Conservation (phyloP, 108 stramenopile species). For the Cyclostephanos tholiformis region DNA sequence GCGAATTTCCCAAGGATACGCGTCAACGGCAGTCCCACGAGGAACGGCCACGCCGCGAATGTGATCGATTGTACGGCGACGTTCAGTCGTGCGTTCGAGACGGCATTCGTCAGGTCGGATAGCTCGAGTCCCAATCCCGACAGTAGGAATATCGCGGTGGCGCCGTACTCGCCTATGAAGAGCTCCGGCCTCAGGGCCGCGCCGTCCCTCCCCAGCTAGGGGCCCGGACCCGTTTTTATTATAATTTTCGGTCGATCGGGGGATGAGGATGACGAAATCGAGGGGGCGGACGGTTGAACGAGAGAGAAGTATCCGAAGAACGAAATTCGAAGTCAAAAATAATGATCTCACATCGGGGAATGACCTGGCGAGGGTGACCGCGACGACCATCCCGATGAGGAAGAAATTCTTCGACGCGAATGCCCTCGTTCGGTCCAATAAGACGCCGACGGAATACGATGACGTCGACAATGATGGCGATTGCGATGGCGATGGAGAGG, state of each 20-base stretch:
- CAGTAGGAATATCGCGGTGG: constrained; percentile 83
- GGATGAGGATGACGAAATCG: too few relatives aligned
- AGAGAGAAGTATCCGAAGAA: too few relatives aligned
- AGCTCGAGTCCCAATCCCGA: constrained; percentile 80
- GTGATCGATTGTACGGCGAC: constrained; percentile 63
- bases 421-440: constrained; percentile 26
- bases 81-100: constrained; percentile 79
- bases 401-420: constrained; percentile 81
- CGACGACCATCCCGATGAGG: constrained; percentile 73
- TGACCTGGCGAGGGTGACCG: constrained; percentile 63
- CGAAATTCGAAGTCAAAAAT: too few relatives aligned
- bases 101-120: constrained; percentile 68
- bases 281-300: too few relatives aligned
- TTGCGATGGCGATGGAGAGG: too few relatives aligned
- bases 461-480: neutral
- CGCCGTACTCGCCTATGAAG: constrained; percentile 84
- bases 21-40: constrained; percentile 74
- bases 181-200: constrained; percentile 79
- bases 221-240: too few relatives aligned
- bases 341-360: too few relatives aligned
- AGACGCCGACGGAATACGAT: neutral
- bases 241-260: too few relatives aligned
- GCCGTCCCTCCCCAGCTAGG: constrained; percentile 63
- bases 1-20: constrained; percentile 36
- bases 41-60: constrained; percentile 81